Base-by-base conservation (phyloP, 192 early-diverging fungal genomes). In the Mortierella claussenii region DNA sequence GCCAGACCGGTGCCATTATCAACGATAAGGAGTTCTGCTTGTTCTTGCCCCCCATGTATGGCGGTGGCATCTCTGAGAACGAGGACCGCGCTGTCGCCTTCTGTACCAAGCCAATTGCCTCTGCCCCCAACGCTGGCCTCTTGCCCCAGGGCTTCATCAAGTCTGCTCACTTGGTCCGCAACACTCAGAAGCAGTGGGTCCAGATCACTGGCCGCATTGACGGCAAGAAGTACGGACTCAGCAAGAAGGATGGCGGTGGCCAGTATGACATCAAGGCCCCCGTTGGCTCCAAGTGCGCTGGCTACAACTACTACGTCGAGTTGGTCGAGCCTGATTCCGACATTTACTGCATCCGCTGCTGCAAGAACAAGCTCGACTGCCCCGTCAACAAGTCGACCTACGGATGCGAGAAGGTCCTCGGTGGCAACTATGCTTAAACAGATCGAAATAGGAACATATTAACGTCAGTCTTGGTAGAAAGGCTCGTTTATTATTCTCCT, bases 121-220 rank as follows among this genome's bases (percentile, higher is more conserved):
- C 56, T 23, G 80, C 86, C 24, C 71, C 69, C 13, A 68, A 65
- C 34, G 80, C 85, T 6, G 58, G 68, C 17, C 33, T 42, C 8
- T 30, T 85, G 21, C 69, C 81, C 28, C 15, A 20, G 0, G 81
- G 80, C 24, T 85, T 87, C 60, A 83, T 87, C 49, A 40, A 63
- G 55, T 70, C 82, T 21, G 80, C 79, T 17, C 68, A 85, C 28
- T 81, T 68, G 45, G 46, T 33, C 30, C 62, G 20, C 56, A 60
- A 55, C 65, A 47, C 51, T 21, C 30, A 34, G n/a, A 33, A 37
- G 3, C 44, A 26, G 2, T 87, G 81, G 54, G 82, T 85, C n/a
- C 86, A 87, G 69, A 44, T 85, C 31, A 87, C 86, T 42, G 86
- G 86, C 13, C 68, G 67, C 32, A 85, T 87, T 18, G 71, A 87